Evolutionary conservation across 1,284 basidiomycete genomes (phyloP), one percentile per base, ranked within the genome.

Genomic region (Stereum hirsutum): DNA sequence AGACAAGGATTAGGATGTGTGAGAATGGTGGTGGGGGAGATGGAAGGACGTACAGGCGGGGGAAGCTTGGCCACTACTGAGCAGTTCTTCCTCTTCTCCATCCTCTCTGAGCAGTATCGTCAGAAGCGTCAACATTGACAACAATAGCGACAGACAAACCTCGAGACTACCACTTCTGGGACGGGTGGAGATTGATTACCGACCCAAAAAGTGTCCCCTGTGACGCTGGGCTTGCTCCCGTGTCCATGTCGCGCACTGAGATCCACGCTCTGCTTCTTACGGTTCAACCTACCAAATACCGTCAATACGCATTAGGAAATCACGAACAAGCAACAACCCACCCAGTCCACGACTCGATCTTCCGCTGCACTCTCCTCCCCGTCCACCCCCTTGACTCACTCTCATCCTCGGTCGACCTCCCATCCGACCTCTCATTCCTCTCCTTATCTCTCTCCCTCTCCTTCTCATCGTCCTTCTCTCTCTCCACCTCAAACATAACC

Each of bases 51-150:
- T 54, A 80, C 81, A 78, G 49, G 72, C 62, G 6, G 83, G 83
- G 19, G 82, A 87, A 6, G 68, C 74, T 54, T 84, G 82, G 1
- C 83, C 81, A 53, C 84, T 87, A 55, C 82, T 85, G 45, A 79
- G 59, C 14, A 75, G 57, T 19, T 79, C 78, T 11, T 81, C 82
- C 7, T 82, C 81, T 7, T 78, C 77, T 3, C 52, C 63, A 20
- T 56, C 54, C 12, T 69, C 65, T 42, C 61, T 67, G 37, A 5
- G 19, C 25, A 23, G 30, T 31, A 36, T 23, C 7, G 20, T 15
- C 17, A 10, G 28, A 7, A 36, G 2, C n/a, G 25, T 17, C 11
- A 37, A 14, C 20, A 39, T 41, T 41, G 41, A 26, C 10, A 31
- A 20, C 17, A n/a, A 20, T 15, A 25, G 35, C 6, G 17, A 37